Evolutionary conservation across 2,329 filamentous ascomycete species (phyloP).

Genomic region (Cadophora gregata): DNA sequence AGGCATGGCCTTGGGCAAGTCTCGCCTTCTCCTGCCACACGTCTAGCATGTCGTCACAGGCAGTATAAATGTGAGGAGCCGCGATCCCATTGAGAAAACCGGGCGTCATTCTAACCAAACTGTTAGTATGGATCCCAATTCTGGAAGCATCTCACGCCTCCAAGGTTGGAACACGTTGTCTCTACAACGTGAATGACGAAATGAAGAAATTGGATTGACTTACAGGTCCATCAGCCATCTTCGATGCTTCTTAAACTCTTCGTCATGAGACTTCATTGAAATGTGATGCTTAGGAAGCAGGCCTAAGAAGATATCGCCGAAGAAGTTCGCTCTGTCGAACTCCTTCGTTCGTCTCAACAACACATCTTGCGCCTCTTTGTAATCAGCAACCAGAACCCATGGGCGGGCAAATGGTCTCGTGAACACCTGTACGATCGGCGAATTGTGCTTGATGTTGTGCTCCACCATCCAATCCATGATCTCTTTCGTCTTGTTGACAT

Average conservation of each 20-base stretch:
- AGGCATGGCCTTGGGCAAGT: conserved; percentile 26
- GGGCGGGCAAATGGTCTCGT: conserved; percentile 31
- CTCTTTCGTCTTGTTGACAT: conserved; percentile 15
- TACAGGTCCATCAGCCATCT: conserved; percentile 40
- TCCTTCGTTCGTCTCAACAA: conserved; percentile 41
- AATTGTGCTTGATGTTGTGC: conserved; percentile 26
- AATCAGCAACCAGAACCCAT: conserved; percentile 40
- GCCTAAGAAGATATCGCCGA: conserved; percentile 36
- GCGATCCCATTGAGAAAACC: conserved; percentile 43
- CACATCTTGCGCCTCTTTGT: conserved; percentile 43
- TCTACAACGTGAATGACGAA: too few relatives aligned
- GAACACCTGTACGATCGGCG: conserved; percentile 41
- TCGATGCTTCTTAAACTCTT: conserved; percentile 40
- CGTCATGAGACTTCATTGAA: conserved; percentile 40
- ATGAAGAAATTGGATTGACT: background rate
- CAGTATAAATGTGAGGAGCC: conserved; percentile 40
- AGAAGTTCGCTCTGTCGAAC: conserved; percentile 43
- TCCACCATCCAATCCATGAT: conserved; percentile 19
- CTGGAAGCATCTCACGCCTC: background rate
- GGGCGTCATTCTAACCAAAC: conserved; percentile 35
- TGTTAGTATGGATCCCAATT: background rate
- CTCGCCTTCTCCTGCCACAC: conserved; percentile 41
- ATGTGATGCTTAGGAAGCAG: conserved; percentile 42
- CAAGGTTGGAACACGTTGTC: too few relatives aligned
- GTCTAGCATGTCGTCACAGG: conserved; percentile 38